A percentile compares a stretch with the other conserved stretches of the same genome.
phyloP scores from a whole-genome alignment of 257 asterid genomes.

The Solanum medicagineum region DNA sequence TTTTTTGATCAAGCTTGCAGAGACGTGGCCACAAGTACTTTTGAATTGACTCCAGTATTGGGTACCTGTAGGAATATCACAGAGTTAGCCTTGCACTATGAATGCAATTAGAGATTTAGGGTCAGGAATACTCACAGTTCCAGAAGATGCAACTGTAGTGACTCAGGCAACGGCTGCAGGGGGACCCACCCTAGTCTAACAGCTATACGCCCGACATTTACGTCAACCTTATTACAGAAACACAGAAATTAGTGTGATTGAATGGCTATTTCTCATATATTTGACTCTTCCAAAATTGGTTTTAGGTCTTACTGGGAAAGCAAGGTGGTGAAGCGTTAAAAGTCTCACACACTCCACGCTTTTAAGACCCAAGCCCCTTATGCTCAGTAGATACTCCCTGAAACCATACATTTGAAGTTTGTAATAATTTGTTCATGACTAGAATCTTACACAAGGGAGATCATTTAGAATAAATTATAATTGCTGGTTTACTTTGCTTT shows the following conservation, averaged over 20 bases:
- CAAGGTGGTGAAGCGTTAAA: constrained; percentile 96
- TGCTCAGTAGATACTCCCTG: constrained; percentile 90
- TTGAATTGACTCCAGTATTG: constrained; percentile 41
- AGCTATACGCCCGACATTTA: constrained; percentile 96
- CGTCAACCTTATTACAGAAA: constrained; percentile 59
- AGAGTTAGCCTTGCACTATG: background rate
- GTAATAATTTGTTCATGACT: background rate
- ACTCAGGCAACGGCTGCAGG: constrained; percentile 94
- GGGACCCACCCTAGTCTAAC: constrained; percentile 99
- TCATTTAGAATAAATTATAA: background rate
- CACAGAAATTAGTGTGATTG: constrained; percentile 1
- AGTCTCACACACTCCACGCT: constrained; percentile 98
- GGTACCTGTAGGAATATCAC: constrained; percentile 23
- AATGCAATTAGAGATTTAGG: background rate
- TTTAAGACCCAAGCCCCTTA: constrained; percentile 91
- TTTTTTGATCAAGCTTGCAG: constrained; percentile 48
- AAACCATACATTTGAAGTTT: constrained; percentile 8
- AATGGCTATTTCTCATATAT: constrained; percentile 3
- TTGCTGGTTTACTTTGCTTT: constrained; percentile 64
- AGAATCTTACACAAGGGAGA: background rate
- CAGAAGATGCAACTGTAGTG: constrained; percentile 89
- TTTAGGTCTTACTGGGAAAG: constrained; percentile 80
- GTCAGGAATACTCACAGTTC: constrained; percentile 60
- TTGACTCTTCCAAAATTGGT: constrained; percentile 1
- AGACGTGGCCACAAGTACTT: constrained; percentile 49